Evolutionary conservation across 352 stramenopile genomes (phyloP), one percentile per base, ranked within the genome.

Genomic region (Globisporangium paddicum): DNA sequence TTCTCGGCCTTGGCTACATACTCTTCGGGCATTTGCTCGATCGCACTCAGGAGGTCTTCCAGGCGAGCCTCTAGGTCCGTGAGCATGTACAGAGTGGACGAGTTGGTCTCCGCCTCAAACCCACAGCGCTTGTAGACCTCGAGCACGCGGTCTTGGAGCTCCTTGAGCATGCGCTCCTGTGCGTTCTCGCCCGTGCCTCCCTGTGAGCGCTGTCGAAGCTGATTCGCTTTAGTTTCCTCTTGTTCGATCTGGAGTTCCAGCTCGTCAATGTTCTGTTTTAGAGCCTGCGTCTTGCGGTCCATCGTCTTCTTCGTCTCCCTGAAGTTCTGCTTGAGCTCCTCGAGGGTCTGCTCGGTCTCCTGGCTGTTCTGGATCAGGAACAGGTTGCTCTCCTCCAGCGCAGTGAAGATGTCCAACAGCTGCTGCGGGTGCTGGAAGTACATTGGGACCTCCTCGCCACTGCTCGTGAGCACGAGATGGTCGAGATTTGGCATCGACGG

Each of bases 311-410:
- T 92, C 1, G 89, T 96, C 40, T 93, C 82, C n/a, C 82, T 75
- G 67, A 93, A 97, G 69, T 82, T 93, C 60, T 97, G 86, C 66
- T 97, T 97, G 28, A 98, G 86, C 66, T 98, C 93, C 51, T 98
- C 94, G 0, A 98, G 79, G 23, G 90, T 95, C 65, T 97, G 91
- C 71, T 98, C 93, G 0, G 93, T 98, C 62, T 98, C 91, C 65
- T 98, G 91, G 55, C 82, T 96, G 73, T 98, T 98, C 65, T 98
- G 90, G 61, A 98, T 98, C 28, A 98, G 62, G 62, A 98, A 98
- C 46, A 98, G 76, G 57, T 98, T 98, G 73, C 93, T 95, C 60
- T 98, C 90, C 69, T 98, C 95, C 26, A 98, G 66, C 3, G 84
- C 75, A 14, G 81, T 95, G 69, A 98, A 98, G 34, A 98, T 96